A percentile compares a stretch with the other conserved stretches of the same genome.
Evolutionary conservation across 345 rosid species (phyloP).

Genomic region (Camelina sativa): DNA sequence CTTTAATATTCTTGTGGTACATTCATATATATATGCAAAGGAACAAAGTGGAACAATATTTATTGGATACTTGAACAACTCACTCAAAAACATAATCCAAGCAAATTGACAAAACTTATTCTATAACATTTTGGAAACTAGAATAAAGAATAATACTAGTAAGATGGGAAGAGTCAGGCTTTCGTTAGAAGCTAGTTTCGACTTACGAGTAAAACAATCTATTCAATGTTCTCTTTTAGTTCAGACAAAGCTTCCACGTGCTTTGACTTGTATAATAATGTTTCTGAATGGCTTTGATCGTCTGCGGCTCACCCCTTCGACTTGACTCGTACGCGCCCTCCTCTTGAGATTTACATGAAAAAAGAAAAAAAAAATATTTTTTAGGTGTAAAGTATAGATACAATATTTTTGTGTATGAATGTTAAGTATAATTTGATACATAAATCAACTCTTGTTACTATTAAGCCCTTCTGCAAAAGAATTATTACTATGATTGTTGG

Average conservation of each 20-base stretch:
- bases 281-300: not conserved
- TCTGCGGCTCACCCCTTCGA: slow-evolving; percentile 7
- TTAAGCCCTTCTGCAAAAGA: too few species aligned
- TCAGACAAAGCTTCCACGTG: slow-evolving; percentile 36
- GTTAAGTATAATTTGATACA: not conserved
- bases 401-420: too few species aligned
- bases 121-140: not conserved
- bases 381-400: not conserved
- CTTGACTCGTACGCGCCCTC: not conserved
- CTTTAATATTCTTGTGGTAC: not conserved
- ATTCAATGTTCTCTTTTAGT: slow-evolving; percentile 26
- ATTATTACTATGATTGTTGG: not conserved
- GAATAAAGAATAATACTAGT: not conserved
- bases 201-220: slow-evolving; percentile 27
- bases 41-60: too few species aligned
- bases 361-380: too few species aligned
- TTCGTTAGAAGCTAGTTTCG: not conserved
- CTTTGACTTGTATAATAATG: not conserved
- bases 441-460: not conserved
- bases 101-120: not conserved
- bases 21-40: not conserved
- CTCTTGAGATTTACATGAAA: not conserved
- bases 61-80: not conserved
- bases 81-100: slow-evolving; percentile 1
- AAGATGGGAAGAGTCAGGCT: not conserved